Conservation (phyloP, 139 green algal genomes). For the Haematococcus lacustris region DNA sequence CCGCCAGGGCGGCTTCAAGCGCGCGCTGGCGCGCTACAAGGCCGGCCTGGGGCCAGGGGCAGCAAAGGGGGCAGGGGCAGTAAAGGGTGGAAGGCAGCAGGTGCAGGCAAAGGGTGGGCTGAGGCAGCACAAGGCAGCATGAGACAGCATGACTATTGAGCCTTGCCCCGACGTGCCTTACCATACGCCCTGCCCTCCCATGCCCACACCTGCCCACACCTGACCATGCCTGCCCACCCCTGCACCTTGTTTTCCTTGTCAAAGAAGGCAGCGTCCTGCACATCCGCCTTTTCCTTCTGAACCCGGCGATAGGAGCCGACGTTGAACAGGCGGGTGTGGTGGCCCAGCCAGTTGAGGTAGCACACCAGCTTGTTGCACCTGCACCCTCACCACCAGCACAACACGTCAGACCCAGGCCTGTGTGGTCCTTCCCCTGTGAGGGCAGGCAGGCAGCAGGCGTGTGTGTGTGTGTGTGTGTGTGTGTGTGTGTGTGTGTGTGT, state of each 20-base stretch:
- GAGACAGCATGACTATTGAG: background rate
- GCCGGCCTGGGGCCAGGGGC: background rate
- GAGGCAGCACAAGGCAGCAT: background rate
- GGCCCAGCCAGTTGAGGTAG: conserved; percentile 82
- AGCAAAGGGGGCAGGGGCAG: background rate
- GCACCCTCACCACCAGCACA: background rate
- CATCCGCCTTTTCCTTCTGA: conserved; percentile 2
- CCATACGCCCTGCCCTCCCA: background rate
- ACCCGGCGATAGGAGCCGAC: conserved; percentile 70
- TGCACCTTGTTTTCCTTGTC: conserved; percentile 1
- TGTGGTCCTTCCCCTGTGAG: no score
- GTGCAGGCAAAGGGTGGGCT: background rate
- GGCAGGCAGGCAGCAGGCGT: no score
- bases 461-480: background rate
- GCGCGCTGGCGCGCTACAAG: background rate
- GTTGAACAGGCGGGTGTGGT: conserved; percentile 90
- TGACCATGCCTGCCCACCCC: background rate
- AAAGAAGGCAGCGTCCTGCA: conserved; percentile 10
- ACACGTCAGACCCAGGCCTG: no score
- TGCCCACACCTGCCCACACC: background rate
- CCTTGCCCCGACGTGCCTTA: background rate
- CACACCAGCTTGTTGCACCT: conserved; percentile 74
- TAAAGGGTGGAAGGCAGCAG: background rate
- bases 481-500: no score
- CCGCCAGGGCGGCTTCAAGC: background rate